Evolutionary conservation across 1,284 basidiomycete genomes (phyloP).

Genomic region (Sporisorium iseilematis-ciliati): DNA sequence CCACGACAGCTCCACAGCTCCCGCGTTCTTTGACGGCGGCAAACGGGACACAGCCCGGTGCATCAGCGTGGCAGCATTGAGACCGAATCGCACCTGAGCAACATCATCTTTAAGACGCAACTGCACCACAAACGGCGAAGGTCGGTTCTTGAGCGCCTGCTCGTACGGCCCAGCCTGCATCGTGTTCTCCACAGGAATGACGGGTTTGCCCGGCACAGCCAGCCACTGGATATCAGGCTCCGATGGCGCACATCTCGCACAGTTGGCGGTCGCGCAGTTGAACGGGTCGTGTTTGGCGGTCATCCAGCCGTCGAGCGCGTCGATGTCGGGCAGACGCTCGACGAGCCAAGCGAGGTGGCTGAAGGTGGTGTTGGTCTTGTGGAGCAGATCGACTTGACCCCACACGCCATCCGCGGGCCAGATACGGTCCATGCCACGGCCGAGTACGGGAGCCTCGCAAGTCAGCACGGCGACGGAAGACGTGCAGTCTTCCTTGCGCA

Average conservation of each 20-base stretch:
- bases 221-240: constrained; percentile 83
- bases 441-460: constrained; percentile 44
- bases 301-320: constrained; percentile 51
- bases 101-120: constrained; percentile 77
- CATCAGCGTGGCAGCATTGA: constrained; percentile 86
- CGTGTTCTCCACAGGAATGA: constrained; percentile 57
- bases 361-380: constrained; percentile 58
- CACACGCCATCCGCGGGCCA: constrained; percentile 55
- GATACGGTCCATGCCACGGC: constrained; percentile 39
- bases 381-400: constrained; percentile 57
- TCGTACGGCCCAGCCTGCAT: constrained; percentile 59
- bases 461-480: constrained; percentile 44
- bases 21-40: constrained; percentile 72
- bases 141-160: constrained; percentile 84
- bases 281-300: constrained; percentile 32
- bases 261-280: constrained; percentile 67
- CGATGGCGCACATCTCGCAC: constrained; percentile 82
- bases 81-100: constrained; percentile 84
- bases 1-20: constrained; percentile 76
- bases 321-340: constrained; percentile 50
- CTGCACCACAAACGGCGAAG: constrained; percentile 87
- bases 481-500: constrained; percentile 41
- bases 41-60: constrained; percentile 87
- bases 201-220: constrained; percentile 41
- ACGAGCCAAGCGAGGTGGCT: constrained; percentile 56